A percentile compares a stretch with the other conserved stretches of the same genome.
Evolutionary conservation across 2,329 filamentous ascomycete genomes (phyloP).

Genomic region (Diaporthe ilicicola): DNA sequence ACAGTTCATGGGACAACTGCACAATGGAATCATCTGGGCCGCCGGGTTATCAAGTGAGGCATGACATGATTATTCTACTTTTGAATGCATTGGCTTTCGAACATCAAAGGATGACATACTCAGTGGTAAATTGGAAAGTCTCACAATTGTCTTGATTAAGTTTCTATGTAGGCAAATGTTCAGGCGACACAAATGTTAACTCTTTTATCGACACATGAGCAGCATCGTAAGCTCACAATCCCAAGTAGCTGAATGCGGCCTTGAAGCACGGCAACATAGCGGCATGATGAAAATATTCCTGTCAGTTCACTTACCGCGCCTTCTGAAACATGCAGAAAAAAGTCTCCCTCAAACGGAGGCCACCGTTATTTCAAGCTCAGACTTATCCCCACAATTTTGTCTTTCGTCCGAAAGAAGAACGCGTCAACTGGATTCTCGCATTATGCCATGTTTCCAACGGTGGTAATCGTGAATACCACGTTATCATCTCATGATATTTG

Average conservation of each 20-base stretch:
- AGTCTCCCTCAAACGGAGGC: not conserved
- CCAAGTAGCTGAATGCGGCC: no score
- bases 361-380: not conserved
- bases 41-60: constrained; percentile 25
- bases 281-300: not conserved
- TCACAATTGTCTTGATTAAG: no score
- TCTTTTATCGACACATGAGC: not conserved
- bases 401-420: not conserved
- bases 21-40: constrained; percentile 40
- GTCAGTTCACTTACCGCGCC: not conserved
- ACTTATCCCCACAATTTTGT: not conserved
- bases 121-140: no score
- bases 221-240: no score
- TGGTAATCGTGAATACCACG: not conserved
- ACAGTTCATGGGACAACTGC: constrained; percentile 39
- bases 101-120: not conserved
- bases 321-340: not conserved
- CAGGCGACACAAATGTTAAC: not conserved
- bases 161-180: no score
- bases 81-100: no score
- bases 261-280: not conserved
- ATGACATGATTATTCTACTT: not conserved
- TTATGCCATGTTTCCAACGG: not conserved
- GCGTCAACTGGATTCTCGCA: not conserved
- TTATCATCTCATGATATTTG: not conserved